These are phyloP conservation scores for Rostrohypoxylon terebratum DNA, from an alignment of 495 filamentous ascomycete genomes.

Conservation along the genomic window DNA sequence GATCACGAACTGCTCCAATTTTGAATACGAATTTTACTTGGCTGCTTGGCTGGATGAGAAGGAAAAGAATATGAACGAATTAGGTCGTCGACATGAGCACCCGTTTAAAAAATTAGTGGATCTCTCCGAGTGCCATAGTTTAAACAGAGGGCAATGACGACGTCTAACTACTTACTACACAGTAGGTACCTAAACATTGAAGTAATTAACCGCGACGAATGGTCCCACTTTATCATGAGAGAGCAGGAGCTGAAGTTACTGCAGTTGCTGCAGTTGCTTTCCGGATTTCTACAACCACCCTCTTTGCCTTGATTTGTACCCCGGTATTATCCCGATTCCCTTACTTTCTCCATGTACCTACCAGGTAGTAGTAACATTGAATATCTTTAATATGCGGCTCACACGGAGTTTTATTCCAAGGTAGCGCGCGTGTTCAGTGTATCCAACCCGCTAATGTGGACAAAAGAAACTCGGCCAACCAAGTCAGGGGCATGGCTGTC, in stretches of 20 bases:
- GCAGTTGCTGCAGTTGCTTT: neutral
- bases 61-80: neutral
- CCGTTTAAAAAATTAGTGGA: constrained; percentile 35
- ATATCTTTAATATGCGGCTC: constrained; percentile 13
- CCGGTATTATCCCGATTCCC: neutral
- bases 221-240: neutral
- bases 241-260: neutral
- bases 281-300: constrained; percentile 21
- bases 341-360: neutral
- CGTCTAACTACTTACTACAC: neutral
- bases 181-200: too few relatives aligned
- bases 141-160: constrained; percentile 4
- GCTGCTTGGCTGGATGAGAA: too few relatives aligned
- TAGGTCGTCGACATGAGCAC: neutral
- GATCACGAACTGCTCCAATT: constrained; percentile 7
- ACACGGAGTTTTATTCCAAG: constrained; percentile 4
- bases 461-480: constrained; percentile 1
- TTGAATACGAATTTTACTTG: constrained; percentile 23
- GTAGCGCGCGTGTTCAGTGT: neutral
- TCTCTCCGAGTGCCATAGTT: neutral
- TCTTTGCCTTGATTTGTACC: neutral
- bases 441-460: neutral
- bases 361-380: too few relatives aligned
- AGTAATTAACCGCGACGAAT: neutral
- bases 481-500: neutral